These are phyloP conservation scores for Phaffomyces opuntiae DNA, from an alignment of 805 yeast genomes.

Conservation along the genomic window DNA sequence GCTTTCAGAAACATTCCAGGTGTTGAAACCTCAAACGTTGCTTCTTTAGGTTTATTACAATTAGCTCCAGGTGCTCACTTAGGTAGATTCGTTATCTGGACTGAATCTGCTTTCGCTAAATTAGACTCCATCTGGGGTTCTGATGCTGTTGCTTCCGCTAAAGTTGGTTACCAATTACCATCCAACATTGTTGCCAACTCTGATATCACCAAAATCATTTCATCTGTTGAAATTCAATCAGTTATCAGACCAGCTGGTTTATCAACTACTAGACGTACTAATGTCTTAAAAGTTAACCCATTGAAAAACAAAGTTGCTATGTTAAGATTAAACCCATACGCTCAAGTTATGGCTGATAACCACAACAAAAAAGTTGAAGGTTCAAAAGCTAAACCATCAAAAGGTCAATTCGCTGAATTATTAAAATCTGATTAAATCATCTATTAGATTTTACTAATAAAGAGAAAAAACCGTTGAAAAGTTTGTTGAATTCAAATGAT, in stretches of 20 bases:
- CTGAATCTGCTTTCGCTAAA: constrained; percentile 95
- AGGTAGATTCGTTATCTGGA: constrained; percentile 99
- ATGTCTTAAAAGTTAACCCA: constrained; percentile 98
- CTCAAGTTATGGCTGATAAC: constrained; percentile 91
- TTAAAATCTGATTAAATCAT: constrained; percentile 51
- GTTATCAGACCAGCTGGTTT: constrained; percentile 96
- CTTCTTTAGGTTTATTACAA: constrained; percentile 90
- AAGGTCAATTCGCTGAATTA: constrained; percentile 62
- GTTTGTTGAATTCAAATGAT: not conserved
- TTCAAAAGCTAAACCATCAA: constrained; percentile 57
- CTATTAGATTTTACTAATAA: not conserved
- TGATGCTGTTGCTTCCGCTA: constrained; percentile 74
- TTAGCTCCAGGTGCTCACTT: constrained; percentile 99
- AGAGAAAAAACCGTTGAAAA: not conserved
- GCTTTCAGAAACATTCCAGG: constrained; percentile 99
- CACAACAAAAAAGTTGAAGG: constrained; percentile 71
- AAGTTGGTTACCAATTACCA: constrained; percentile 91
- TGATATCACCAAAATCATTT: constrained; percentile 94
- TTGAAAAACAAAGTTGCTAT: constrained; percentile 98
- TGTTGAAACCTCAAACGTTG: constrained; percentile 94
- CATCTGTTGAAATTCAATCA: constrained; percentile 98
- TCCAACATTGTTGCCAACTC: constrained; percentile 89
- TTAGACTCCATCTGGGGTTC: constrained; percentile 97
- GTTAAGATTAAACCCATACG: constrained; percentile 99
- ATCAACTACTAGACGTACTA: constrained; percentile 85